Evolutionary conservation across 768 basidiomycete genomes (phyloP).

Genomic region (Lentinula edodes): DNA sequence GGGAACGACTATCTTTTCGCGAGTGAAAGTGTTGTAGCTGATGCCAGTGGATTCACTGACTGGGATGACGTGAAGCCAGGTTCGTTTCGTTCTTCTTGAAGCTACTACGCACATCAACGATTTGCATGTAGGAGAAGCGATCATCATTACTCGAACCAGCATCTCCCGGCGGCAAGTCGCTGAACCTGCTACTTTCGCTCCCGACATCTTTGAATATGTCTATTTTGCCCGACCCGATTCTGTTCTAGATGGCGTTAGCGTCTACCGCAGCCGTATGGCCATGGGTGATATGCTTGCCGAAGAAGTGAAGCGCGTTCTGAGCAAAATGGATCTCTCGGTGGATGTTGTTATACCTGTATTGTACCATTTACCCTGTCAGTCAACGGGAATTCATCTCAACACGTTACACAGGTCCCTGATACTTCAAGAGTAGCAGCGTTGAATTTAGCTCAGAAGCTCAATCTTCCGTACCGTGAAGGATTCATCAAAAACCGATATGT

Average conservation of each 20-base stretch:
- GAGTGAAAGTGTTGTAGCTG: slow-evolving; percentile 94
- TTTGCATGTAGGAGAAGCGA: slow-evolving; percentile 68
- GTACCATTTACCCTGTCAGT: background rate
- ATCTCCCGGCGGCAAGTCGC: slow-evolving; percentile 74
- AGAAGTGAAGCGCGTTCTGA: slow-evolving; percentile 73
- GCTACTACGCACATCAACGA: background rate
- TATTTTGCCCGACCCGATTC: slow-evolving; percentile 98
- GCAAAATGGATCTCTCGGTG: slow-evolving; percentile 60
- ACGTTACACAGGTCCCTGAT: slow-evolving; percentile 70
- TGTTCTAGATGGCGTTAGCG: slow-evolving; percentile 94
- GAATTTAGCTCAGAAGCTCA: slow-evolving; percentile 87
- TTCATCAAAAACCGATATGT: slow-evolving; percentile 99
- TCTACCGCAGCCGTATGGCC: slow-evolving; percentile 97
- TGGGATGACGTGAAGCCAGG: slow-evolving; percentile 95
- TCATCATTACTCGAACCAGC: slow-evolving; percentile 85
- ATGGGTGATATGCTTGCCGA: slow-evolving; percentile 96
- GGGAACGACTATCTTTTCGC: slow-evolving; percentile 87
- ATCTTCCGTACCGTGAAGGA: slow-evolving; percentile 92
- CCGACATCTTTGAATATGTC: slow-evolving; percentile 98
- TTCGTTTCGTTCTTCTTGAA: slow-evolving; percentile 23
- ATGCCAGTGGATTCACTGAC: slow-evolving; percentile 83
- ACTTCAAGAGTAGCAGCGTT: slow-evolving; percentile 95
- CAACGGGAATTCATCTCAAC: background rate
- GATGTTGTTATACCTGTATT: slow-evolving; percentile 94
- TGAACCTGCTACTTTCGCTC: slow-evolving; percentile 73